Conservation (phyloP, 2,329 filamentous ascomycete genomes). For the Trichophyton simii region DNA sequence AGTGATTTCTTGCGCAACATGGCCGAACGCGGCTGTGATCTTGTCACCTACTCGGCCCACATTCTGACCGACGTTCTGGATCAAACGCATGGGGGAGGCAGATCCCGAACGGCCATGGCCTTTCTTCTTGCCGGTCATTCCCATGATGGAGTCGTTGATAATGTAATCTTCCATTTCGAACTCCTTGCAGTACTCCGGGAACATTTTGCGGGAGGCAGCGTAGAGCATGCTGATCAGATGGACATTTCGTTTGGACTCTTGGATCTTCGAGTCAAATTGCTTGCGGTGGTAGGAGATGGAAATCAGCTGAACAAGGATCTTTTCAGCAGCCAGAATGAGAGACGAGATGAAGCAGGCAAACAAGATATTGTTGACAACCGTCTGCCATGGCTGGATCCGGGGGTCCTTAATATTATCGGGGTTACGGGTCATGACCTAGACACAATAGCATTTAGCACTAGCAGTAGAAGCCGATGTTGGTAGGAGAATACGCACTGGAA, state of each 20-base stretch:
- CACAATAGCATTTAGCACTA: conserved; percentile 6
- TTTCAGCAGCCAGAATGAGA: conserved; percentile 46
- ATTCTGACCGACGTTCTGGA: conserved; percentile 58
- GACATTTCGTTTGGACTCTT: conserved; percentile 78
- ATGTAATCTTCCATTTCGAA: conserved; percentile 85
- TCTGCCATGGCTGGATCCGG: conserved; percentile 37
- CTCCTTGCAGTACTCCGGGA: conserved; percentile 83
- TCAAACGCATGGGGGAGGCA: conserved; percentile 63
- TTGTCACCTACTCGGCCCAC: conserved; percentile 81
- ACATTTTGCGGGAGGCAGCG: conserved; percentile 75
- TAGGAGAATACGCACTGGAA: conserved; percentile 33
- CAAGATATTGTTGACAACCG: conserved; percentile 45
- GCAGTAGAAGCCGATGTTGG: too few species aligned
- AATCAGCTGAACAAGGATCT: conserved; percentile 51
- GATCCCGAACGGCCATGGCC: conserved; percentile 46
- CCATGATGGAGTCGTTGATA: conserved; percentile 70
- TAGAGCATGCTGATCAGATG: conserved; percentile 72
- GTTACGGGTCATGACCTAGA: conserved; percentile 33
- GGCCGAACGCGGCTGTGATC: conserved; percentile 83
- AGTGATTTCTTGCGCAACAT: conserved; percentile 86
- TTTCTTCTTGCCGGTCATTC: conserved; percentile 35
- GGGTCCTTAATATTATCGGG: conserved; percentile 22
- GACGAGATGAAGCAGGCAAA: conserved; percentile 45
- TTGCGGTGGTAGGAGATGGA: conserved; percentile 57
- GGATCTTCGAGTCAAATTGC: conserved; percentile 59